Percentiles rank a stretch among this genome's conserved stretches.
Evolutionary conservation across 768 basidiomycete genomes (phyloP).

Genomic region (Sporobolomyces roseus): DNA sequence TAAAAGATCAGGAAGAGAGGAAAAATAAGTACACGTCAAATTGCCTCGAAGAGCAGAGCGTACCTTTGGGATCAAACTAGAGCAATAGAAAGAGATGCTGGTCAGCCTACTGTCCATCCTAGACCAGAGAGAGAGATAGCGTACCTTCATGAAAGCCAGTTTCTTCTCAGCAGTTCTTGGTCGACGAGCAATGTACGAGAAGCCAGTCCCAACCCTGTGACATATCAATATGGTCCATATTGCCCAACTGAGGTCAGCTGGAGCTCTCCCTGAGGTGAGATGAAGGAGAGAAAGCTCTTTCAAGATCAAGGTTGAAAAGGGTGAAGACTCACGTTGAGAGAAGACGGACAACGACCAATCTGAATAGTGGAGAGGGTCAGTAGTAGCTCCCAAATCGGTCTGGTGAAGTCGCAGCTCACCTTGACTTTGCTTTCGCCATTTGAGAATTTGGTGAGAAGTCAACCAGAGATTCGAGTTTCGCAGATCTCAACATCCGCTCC

Average conservation of each 20-base stretch:
- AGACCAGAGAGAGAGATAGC: neutral
- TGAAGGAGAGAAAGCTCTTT: too few species aligned
- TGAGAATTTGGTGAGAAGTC: too few species aligned
- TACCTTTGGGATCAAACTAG: constrained; percentile 41
- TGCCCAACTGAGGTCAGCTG: neutral
- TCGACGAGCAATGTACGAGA: constrained; percentile 36
- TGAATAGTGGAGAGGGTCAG: neutral
- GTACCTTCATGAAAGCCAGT: constrained; percentile 41
- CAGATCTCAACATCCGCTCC: too few species aligned
- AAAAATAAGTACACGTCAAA: too few species aligned
- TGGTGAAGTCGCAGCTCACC: neutral
- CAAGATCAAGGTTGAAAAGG: neutral
- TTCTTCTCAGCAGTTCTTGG: constrained; percentile 41
- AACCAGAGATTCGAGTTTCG: too few species aligned
- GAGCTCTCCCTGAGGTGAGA: neutral
- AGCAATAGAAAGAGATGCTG: too few species aligned
- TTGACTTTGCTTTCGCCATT: constrained; percentile 40
- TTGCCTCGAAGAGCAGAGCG: neutral
- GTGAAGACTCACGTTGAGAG: constrained; percentile 27
- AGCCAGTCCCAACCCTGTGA: constrained; percentile 33
- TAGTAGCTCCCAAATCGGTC: neutral
- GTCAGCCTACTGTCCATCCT: neutral
- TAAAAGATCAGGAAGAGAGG: neutral
- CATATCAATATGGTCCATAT: neutral
- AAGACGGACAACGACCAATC: constrained; percentile 30